Evolutionary conservation across 805 yeast species (phyloP).

Genomic region (Kuraishia piskuri): DNA sequence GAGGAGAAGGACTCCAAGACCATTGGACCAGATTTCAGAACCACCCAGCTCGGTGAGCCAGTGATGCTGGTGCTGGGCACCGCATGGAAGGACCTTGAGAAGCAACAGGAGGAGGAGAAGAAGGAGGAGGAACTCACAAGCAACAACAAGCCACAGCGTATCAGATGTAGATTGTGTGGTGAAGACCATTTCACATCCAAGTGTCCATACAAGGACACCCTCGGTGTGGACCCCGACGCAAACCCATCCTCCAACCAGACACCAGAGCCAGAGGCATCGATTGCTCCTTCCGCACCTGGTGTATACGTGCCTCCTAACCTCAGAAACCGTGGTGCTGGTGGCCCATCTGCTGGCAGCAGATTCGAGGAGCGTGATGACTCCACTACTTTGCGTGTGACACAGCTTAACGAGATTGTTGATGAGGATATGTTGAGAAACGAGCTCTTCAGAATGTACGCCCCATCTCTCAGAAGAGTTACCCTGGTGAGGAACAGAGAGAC

Average conservation of each 20-base stretch:
- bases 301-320: slow-evolving; percentile 59
- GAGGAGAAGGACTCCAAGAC: slow-evolving; percentile 57
- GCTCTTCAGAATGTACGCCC: slow-evolving; percentile 61
- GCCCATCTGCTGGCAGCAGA: slow-evolving; percentile 27
- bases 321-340: slow-evolving; percentile 33
- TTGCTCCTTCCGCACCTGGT: slow-evolving; percentile 21
- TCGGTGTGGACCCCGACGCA: slow-evolving; percentile 40
- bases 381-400: slow-evolving; percentile 82
- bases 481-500: slow-evolving; percentile 89
- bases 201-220: slow-evolving; percentile 92
- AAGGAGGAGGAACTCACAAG: slow-evolving; percentile 27
- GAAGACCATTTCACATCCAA: slow-evolving; percentile 89
- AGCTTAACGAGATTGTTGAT: slow-evolving; percentile 76
- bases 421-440: slow-evolving; percentile 73
- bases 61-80: slow-evolving; percentile 68
- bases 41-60: slow-evolving; percentile 84
- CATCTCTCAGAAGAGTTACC: slow-evolving; percentile 57
- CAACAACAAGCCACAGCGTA: slow-evolving; percentile 28
- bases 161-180: slow-evolving; percentile 80
- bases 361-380: slow-evolving; percentile 69
- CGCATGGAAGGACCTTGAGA: slow-evolving; percentile 70
- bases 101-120: slow-evolving; percentile 53
- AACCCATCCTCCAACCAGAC: slow-evolving; percentile 4
- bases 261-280: slow-evolving; percentile 10
- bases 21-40: slow-evolving; percentile 82